A percentile compares a stretch with the other conserved stretches of the same genome.
Evolutionary conservation across 2,329 filamentous ascomycete species (phyloP).

Genomic region (Cordyceps farinosa): DNA sequence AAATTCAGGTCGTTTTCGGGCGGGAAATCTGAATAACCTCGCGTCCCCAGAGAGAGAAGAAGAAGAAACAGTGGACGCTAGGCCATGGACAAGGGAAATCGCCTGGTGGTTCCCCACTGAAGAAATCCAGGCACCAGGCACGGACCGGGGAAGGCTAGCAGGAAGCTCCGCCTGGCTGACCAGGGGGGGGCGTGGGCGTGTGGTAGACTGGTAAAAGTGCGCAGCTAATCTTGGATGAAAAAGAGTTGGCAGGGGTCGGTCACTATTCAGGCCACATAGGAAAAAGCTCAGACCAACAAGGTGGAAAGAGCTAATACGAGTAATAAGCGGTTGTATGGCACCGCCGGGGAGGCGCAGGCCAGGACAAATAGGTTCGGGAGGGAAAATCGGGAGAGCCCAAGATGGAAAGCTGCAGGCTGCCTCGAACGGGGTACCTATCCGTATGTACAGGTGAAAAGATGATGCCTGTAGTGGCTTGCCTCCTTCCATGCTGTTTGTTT

Average conservation of each 20-base stretch:
- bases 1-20: conserved; percentile 5
- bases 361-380: neutral
- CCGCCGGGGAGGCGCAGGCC: conserved; percentile 4
- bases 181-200: neutral
- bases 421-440: too few species aligned
- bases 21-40: conserved; percentile 1
- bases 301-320: neutral
- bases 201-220: neutral
- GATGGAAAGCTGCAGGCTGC: too few species aligned
- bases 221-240: neutral
- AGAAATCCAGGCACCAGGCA: conserved; percentile 15
- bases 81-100: neutral
- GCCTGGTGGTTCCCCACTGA: neutral
- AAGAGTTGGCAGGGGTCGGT: neutral
- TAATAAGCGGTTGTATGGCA: conserved; percentile 9
- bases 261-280: neutral
- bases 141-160: conserved; percentile 15
- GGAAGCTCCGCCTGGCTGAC: neutral
- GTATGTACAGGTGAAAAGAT: too few species aligned
- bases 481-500: too few species aligned
- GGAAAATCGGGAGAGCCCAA: neutral
- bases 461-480: too few species aligned
- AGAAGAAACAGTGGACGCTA: neutral
- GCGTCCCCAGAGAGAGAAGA: neutral
- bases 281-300: conserved; percentile 15